A percentile compares a stretch with the other conserved stretches of the same genome.
phyloP scores from a whole-genome alignment of 805 yeast species.

The Lipomyces spencermartinsiae region DNA sequence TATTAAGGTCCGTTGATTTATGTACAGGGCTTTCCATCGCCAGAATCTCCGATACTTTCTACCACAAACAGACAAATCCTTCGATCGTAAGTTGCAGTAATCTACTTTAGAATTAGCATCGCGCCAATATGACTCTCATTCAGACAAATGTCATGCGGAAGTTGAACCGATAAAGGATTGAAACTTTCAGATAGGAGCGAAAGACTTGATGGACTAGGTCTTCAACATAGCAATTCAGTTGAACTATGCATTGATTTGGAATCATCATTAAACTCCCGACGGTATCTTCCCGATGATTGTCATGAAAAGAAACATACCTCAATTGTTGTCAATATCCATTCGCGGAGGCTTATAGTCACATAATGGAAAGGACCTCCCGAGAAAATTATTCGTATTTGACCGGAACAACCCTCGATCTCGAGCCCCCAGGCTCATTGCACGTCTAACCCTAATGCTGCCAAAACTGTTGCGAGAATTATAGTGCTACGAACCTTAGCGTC shows the following conservation, averaged over 20 bases:
- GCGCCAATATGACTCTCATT: no score
- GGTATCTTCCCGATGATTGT: background rate
- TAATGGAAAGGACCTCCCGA: no score
- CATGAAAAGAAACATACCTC: background rate
- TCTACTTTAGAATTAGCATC: no score
- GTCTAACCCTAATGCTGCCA: no score
- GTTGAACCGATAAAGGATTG: background rate
- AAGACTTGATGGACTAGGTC: conserved; percentile 28
- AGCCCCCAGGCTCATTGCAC: no score
- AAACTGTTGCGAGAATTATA: no score
- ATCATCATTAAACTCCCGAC: conserved; percentile 20
- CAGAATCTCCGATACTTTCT: no score
- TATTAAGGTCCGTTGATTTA: no score
- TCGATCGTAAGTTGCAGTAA: no score
- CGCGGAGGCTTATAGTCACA: background rate
- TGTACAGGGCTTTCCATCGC: no score
- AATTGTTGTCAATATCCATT: background rate
- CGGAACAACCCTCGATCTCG: background rate
- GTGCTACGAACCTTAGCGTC: no score
- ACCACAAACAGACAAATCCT: no score
- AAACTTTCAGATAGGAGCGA: conserved; percentile 35
- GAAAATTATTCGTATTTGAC: background rate
- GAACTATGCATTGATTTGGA: conserved; percentile 29
- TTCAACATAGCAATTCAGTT: conserved; percentile 33
- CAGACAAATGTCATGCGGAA: background rate